phyloP scores from a whole-genome alignment of 345 rosid species.

The Eucalyptus victrix region DNA sequence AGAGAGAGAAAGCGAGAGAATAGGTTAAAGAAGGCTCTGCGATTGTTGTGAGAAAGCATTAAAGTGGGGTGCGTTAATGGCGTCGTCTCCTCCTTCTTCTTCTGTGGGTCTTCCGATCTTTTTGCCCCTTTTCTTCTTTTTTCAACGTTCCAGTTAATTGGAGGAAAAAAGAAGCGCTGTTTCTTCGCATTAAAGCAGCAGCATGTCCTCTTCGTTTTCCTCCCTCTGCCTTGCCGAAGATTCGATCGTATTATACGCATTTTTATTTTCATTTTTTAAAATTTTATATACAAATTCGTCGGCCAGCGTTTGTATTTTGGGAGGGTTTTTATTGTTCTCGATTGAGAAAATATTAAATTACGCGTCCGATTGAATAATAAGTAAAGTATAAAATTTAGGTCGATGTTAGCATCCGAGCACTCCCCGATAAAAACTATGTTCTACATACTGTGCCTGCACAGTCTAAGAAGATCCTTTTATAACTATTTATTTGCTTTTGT shows the following conservation, averaged over 20 bases:
- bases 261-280: too few species aligned
- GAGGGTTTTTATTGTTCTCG: neutral
- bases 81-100: neutral
- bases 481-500: rapidly evolving
- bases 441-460: too few species aligned
- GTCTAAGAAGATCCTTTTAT: neutral
- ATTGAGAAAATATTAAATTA: neutral
- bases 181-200: neutral
- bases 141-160: neutral
- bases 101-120: neutral
- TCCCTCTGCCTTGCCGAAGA: neutral
- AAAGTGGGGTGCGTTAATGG: neutral
- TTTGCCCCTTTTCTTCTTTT: neutral
- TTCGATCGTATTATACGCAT: neutral
- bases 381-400: neutral
- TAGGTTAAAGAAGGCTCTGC: neutral
- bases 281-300: neutral
- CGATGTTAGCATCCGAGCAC: neutral
- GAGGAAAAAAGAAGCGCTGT: neutral
- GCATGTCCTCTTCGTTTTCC: neutral
- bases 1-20: neutral
- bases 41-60: neutral
- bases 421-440: neutral
- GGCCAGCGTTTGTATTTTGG: neutral
- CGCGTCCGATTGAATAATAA: neutral